Base-by-base conservation (phyloP, 805 yeast species). In the Pichia cephalocereana region DNA sequence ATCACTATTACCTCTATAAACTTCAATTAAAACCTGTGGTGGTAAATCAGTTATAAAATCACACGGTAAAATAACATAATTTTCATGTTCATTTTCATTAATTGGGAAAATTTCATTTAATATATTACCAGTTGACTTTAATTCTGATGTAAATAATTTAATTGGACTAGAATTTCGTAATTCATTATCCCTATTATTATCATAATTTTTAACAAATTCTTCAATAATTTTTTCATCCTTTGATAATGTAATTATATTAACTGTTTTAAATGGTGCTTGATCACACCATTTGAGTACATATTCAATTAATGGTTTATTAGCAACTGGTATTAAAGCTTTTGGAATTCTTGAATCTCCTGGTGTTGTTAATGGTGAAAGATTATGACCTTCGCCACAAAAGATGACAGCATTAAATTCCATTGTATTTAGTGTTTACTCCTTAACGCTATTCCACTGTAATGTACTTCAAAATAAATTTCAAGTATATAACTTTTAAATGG, bases 351-450 rank as follows among this genome's bases (percentile, higher is more conserved):
- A 71, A 15, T 78, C 74, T 44, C 82, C 70, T 37, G 71, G 72
- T 28, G 75, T 69, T 0, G 90, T 76, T 52, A 91, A 78, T 0
- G 98, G 98, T 15, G 77, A 63, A 55, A 93, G 70, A 43, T 74
- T 72, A 18, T 71, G 70, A 14, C 98, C 98, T 46, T 77, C 79
- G 2, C 98, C 98, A 68, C 98, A 90, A 49, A 88, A 77, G 19
- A 91, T 78, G 44, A 91, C 75, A 0, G 96, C 97, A 60, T 90
- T 96, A 62, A 89, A 84, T 67, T 89, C 96, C 97, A 91, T 90
- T 42, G 31, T 37, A 41, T 30, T 37, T 19, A 10, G 12, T 40
- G 9, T 39, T 23, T 23, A 23, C 7, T 23, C 4, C 4, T 19
- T 19, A 19, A 19, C 5, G 26, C 7, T 23, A 23, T 23, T 4